Evolutionary conservation across 2,329 filamentous ascomycete genomes (phyloP).

Genomic region (Ceratocystis diversiconidia): DNA sequence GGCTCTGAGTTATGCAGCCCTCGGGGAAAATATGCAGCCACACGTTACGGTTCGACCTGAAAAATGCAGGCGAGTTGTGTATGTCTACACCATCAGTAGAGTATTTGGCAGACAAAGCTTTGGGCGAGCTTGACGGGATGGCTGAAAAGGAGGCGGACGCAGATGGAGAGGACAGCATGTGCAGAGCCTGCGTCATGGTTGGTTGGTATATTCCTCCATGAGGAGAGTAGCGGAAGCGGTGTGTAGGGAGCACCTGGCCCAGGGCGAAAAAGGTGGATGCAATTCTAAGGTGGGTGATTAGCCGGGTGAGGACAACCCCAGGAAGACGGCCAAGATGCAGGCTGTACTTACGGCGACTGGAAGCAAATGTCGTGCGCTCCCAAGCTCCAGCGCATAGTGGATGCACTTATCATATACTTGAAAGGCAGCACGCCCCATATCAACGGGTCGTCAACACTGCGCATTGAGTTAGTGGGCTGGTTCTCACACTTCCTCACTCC

Average conservation of each 20-base stretch:
- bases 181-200: slow-evolving; percentile 72
- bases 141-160: slow-evolving; percentile 14
- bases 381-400: slow-evolving; percentile 74
- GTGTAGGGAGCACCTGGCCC: slow-evolving; percentile 82
- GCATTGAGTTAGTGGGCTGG: slow-evolving; percentile 7
- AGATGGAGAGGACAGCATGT: slow-evolving; percentile 48
- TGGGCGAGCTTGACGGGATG: slow-evolving; percentile 33
- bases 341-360: slow-evolving; percentile 52
- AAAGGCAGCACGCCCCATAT: slow-evolving; percentile 83
- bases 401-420: slow-evolving; percentile 53
- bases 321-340: not conserved
- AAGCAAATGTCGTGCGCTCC: slow-evolving; percentile 95
- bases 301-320: not conserved
- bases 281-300: slow-evolving; percentile 32
- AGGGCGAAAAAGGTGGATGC: slow-evolving; percentile 69
- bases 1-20: slow-evolving; percentile 81
- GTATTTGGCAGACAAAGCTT: slow-evolving; percentile 35
- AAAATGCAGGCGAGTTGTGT: slow-evolving; percentile 59
- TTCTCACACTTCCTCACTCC: not conserved
- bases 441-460: slow-evolving; percentile 80
- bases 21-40: slow-evolving; percentile 98
- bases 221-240: slow-evolving; percentile 63
- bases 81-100: slow-evolving; percentile 52
- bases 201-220: slow-evolving; percentile 82
- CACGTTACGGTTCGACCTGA: slow-evolving; percentile 51